Base-by-base conservation (phyloP, 2,329 filamentous ascomycete genomes). In the Xylariaceae sp. region DNA sequence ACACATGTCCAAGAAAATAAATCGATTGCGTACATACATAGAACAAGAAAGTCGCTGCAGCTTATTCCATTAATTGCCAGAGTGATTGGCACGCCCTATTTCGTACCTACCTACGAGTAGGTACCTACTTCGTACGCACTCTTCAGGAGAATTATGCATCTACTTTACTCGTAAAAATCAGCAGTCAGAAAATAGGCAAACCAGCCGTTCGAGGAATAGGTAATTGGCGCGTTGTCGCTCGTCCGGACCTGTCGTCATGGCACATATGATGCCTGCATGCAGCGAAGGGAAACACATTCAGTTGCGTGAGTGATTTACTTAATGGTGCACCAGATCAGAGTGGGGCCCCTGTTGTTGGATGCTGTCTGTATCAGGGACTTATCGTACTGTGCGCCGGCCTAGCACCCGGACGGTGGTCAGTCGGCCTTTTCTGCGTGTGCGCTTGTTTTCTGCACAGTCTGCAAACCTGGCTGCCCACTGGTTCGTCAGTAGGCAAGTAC, bases 271-370 rank as follows among this genome's bases (percentile, higher is more conserved):
- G 54, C 52, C 45, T 15, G 45, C 62, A 58, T 56, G 59, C 58
- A 58, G 57, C 50, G 59, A 62, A 64, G 57, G 34, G 23, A 30
- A 30, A 30, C 17, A 30, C 23, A 30, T 30, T 30, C 23, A 18
- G 53, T 56, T 62, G 62, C 55, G 58, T 65, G 63, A 65, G 63
- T 65, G 63, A 65, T 65, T 65, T 65, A 65, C 63, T 60, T 58
- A 57, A 34, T 62, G 64, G 59, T 62, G 61, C 63, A 49, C 30
- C 51, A 51, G 56, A 53, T 49, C 57, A 51, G 58, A 59, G 60
- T 51, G 49, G 62, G 60, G 54, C 51, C 39, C 6, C 6, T 47
- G 44, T 45, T 55, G 34, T 17, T 62, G 34, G 49, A 35, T 53
- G 37, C 23, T 30, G 23, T 30, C 49, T 39, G 63, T 64, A 63